Percentiles rank a stretch among this genome's conserved stretches.
These are phyloP conservation scores for Poa annua DNA, from an alignment of 176 grass and related monocot genomes.

Conservation along the genomic window DNA sequence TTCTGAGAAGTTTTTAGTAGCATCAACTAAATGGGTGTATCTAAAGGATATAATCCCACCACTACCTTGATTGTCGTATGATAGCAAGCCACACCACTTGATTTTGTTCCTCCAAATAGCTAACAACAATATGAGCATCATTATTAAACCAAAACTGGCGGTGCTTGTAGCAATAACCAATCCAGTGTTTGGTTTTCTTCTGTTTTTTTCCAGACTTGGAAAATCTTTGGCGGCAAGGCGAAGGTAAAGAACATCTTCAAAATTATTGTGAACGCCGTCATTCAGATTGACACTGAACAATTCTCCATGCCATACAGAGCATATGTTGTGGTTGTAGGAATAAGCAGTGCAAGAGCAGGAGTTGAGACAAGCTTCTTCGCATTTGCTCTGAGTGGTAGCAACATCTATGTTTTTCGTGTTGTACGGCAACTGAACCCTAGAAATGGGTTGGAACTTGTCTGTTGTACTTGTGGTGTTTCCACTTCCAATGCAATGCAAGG, in stretches of 20 bases:
- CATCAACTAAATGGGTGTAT: too few relatives aligned
- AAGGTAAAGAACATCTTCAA: neutral
- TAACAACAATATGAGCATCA: neutral
- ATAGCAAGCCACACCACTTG: neutral
- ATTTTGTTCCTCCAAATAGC: neutral
- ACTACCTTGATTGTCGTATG: neutral
- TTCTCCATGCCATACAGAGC: constrained; percentile 48
- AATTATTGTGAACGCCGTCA: too few relatives aligned
- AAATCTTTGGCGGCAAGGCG: constrained; percentile 51
- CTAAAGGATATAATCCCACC: too few relatives aligned
- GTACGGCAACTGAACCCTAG: constrained; percentile 29
- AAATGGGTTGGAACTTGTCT: too few relatives aligned
- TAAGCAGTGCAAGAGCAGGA: too few relatives aligned
- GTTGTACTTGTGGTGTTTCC: neutral
- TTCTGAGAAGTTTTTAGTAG: too few relatives aligned
- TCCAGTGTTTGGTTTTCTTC: neutral
- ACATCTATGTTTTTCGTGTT: neutral
- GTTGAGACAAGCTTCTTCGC: too few relatives aligned
- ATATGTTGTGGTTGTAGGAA: constrained; percentile 29
- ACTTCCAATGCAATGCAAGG: constrained; percentile 30
- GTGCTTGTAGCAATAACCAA: neutral
- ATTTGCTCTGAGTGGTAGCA: too few relatives aligned
- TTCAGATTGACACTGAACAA: constrained; percentile 27
- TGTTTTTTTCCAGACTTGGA: constrained; percentile 9
- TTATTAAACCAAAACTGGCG: neutral